Base-by-base conservation (phyloP, 2,329 filamentous ascomycete species). In the Rhexocercosporidium sp. region DNA sequence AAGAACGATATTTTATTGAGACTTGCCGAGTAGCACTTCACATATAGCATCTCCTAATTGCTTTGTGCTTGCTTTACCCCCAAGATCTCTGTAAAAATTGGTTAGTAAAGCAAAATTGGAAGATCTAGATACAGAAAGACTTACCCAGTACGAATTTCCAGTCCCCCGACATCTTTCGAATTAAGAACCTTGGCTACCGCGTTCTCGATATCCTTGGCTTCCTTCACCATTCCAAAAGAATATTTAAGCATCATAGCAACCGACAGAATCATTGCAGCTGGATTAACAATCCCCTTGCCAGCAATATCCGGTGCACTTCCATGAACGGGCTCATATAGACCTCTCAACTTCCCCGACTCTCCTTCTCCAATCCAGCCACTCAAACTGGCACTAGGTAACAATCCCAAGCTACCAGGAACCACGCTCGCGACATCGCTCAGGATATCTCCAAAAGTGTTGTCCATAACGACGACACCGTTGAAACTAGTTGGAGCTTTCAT, bases 321-420 rank as follows among this genome's bases (percentile, higher is more conserved):
- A 80, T 97, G 94, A 73, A 97, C 97, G 25, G 94, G 94, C 85
- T 97, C 94, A 79, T 96, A 97, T 76, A 97, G 96, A 73, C 93
- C 61, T 14, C 20, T 94, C 77, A 59, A 95, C 91, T 79, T 77
- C 1, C 47, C 61, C 3, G 16, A 31, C n/a, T 51, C 46, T 22
- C 34, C 47, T 34, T 63, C 37, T 27, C 29, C 61, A 16, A 39
- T 47, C 49, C 46, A 63, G n/a, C 47, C 61, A 27, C 44, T 37
- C 61, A 97, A 82, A 79, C 90, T 94, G 22, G 94, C 94, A 77
- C 91, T 94, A 22, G 94, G 94, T 71, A 97, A 82, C 70, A 97
- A 83, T 37, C 94, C 94, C 71, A 97, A 86, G 74, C 90, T 93
- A 16, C 94, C 94, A 7, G 94, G 92, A 72, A 97, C 97, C 59